Percentiles rank a stretch among this genome's conserved stretches.
Conservation (phyloP, 1,284 basidiomycete species). For the Tylopilus orsonianus region DNA sequence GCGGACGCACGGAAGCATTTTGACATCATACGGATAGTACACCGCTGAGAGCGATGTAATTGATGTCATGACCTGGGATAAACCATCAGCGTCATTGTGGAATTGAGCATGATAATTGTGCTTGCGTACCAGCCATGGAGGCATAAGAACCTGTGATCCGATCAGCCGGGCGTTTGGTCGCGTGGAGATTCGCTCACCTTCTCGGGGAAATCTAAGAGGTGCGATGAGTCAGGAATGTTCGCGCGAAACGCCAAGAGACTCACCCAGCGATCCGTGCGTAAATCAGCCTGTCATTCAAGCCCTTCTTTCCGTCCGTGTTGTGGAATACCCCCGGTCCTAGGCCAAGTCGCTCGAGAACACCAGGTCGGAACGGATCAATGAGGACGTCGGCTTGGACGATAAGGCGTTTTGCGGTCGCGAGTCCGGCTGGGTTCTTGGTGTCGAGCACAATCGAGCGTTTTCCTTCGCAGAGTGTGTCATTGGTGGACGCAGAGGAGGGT, state of each 20-base stretch:
- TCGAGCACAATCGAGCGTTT: slow-evolving; percentile 75
- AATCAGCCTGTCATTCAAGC: slow-evolving; percentile 58
- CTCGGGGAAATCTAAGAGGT: slow-evolving; percentile 52
- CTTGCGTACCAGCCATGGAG: slow-evolving; percentile 66
- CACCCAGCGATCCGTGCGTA: slow-evolving; percentile 70
- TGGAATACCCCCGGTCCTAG: slow-evolving; percentile 77
- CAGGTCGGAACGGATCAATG: slow-evolving; percentile 83
- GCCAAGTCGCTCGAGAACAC: slow-evolving; percentile 77
- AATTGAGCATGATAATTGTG: neutral
- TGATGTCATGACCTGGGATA: slow-evolving; percentile 73
- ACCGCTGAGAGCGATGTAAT: slow-evolving; percentile 83
- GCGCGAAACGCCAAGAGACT: slow-evolving; percentile 22
- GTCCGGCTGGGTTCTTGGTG: slow-evolving; percentile 61
- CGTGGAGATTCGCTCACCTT: slow-evolving; percentile 40
- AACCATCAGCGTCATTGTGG: slow-evolving; percentile 5
- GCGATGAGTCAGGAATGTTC: neutral
- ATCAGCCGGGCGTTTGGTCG: slow-evolving; percentile 17
- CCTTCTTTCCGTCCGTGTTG: slow-evolving; percentile 42
- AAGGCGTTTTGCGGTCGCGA: slow-evolving; percentile 56
- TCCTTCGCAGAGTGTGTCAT: slow-evolving; percentile 63
- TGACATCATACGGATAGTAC: slow-evolving; percentile 60
- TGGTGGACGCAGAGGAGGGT: slow-evolving; percentile 38
- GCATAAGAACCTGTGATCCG: slow-evolving; percentile 52
- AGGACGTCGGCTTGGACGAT: slow-evolving; percentile 72
- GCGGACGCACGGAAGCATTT: neutral